Base-by-base conservation (phyloP, 257 asterid species). In the Capsicum baccatum region DNA sequence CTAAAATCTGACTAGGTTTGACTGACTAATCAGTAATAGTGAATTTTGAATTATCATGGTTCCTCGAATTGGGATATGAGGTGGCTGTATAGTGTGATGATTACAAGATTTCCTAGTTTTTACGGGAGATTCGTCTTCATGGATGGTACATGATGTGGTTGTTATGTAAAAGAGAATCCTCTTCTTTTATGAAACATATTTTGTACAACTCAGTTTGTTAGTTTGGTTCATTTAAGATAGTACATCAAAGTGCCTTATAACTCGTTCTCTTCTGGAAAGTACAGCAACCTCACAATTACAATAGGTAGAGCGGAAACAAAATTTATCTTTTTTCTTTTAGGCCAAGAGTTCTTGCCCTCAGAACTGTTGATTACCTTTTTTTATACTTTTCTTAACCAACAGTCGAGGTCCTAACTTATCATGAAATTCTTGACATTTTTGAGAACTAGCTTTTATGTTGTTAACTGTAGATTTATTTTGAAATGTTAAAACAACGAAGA, bases 1-100 rank as follows among this genome's bases (percentile, higher is more conserved):
- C 9, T 47, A 70, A 9, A 39, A 17, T 42, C 13, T 70, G 56
- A 16, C 79, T 39, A 44, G 10, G 57, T 71, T 19, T 50, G 81
- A 12, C 26, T 52, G 48, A 52, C 15, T 52, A 52, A 37, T 52
- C 48, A 76, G 64, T 52, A 19, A 19, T 52, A 6, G 37, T 26
- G 63, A 21, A 21, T 21, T 13, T 26, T 3, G 13, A 14, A 21
- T 26, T 12, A 76, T 50, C 63, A 9, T 21, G 81, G 13, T 14
- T 76, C 48, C 13, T 76, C 63, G 26, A 54, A 26, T 52, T 76
- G 81, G 26, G 63, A 13, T 52, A 76, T 52, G 81, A 76, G 81
- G 26, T 52, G 14, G 19, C 47, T 50, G 0, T 55, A 76, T 76
- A 47, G 52, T 76, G 2, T 33, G n/a, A 52, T 52, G 62, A 76